Evolutionary conservation across 768 basidiomycete genomes (phyloP), one percentile per base, ranked within the genome.

Genomic region (Naganishia randhawae): DNA sequence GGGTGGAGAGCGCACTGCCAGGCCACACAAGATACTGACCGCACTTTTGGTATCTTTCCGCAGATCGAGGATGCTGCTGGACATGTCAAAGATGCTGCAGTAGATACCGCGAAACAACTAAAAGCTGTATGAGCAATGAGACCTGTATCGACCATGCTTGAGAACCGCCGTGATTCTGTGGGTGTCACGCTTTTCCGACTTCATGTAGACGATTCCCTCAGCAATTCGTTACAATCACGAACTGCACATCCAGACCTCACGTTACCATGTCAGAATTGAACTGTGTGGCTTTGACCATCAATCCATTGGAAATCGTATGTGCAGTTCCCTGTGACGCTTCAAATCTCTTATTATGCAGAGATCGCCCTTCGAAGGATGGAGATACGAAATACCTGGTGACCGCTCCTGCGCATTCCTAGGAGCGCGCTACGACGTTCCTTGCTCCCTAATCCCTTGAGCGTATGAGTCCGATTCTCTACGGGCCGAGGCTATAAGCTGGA

Each of bases 61-160:
- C 5, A 61, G 57, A 61, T 61, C 57, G 57, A 61, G 39, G 57
- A 61, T 61, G 57, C 57, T 13, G 57, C 57, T 61, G 57, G 57
- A 61, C 41, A 22, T 11, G 57, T 61, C 37, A 61, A 61, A 25
- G 57, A 41, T 25, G 57, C 39, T 41, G 57, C 57, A 29, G 29
- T 25, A 14, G 39, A 61, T 39, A 39, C 57, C 11, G 39, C 57
- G 17, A 61, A 29, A 25, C 35, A 61, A 61, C n/a, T 61, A 25
- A 61, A 41, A 61, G 57, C 57, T 61, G 57, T 61, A 41, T 61
- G 41, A 61, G 41, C 14, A 22, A n/a, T 41, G 22, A 61, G 37
- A 41, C 51, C 32, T 61, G 57, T 39, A 61, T 61, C 39, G 57
- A 39, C 33, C 45, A 48, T 48, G 45, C 45, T 48, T 22, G 45